These are phyloP conservation scores for Rhodotorula sp. DNA, from an alignment of 1,284 basidiomycete genomes.

Conservation along the genomic window DNA sequence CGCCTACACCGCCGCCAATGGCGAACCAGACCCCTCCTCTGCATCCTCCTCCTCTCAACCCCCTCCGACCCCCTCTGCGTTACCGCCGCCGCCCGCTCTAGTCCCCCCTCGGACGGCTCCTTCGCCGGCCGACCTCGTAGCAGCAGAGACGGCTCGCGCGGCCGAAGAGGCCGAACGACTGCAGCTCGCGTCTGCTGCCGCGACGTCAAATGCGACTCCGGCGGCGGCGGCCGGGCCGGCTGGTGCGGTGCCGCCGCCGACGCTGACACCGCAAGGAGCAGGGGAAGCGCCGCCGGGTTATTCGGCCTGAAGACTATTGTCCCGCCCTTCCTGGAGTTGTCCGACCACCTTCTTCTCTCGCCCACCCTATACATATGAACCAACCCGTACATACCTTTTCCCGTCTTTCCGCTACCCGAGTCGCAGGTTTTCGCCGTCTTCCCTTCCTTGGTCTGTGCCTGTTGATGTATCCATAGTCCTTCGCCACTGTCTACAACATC, in stretches of 20 bases:
- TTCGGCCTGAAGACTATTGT: background rate
- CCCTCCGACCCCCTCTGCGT: background rate
- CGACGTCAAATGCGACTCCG: background rate
- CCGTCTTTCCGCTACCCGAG: background rate
- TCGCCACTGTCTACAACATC: no score
- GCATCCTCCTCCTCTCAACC: background rate
- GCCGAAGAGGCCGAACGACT: background rate
- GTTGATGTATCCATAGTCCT: background rate
- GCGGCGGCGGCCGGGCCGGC: background rate
- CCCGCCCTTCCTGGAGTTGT: background rate
- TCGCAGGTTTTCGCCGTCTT: background rate
- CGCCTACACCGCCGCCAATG: background rate
- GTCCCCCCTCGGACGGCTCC: background rate
- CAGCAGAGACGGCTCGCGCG: background rate
- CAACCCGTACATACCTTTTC: background rate
- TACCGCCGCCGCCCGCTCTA: background rate
- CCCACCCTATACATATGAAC: no score
- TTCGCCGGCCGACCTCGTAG: background rate
- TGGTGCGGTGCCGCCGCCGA: background rate
- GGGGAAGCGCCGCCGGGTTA: conserved; percentile 6
- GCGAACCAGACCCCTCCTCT: background rate
- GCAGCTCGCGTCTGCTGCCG: background rate
- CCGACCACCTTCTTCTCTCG: background rate
- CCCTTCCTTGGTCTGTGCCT: background rate
- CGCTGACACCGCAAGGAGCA: background rate